Evolutionary conservation across 768 basidiomycete species (phyloP).

Genomic region (Tricholoma terreum): DNA sequence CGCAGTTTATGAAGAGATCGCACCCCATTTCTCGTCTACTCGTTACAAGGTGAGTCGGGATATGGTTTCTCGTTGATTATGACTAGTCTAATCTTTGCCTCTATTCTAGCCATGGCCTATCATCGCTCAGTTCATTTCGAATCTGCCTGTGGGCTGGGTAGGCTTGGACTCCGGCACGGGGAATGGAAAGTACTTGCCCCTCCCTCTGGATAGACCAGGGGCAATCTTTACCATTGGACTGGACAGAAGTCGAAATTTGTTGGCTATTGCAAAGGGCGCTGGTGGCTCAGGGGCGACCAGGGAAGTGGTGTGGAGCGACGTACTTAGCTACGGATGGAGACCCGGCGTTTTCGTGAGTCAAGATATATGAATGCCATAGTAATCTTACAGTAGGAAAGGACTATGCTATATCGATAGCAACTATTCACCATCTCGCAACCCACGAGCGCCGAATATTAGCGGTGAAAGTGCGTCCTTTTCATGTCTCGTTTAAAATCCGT

Average conservation of each 20-base stretch:
- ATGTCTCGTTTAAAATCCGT: background rate
- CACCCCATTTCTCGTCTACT: conserved; percentile 83
- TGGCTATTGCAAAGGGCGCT: conserved; percentile 70
- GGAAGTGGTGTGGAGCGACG: conserved; percentile 82
- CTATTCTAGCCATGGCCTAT: conserved; percentile 81
- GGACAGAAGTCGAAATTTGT: conserved; percentile 76
- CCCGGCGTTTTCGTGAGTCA: conserved; percentile 68
- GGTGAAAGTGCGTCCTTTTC: conserved; percentile 55
- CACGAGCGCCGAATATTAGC: conserved; percentile 65
- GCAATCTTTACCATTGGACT: conserved; percentile 76
- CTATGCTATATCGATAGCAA: conserved; percentile 96
- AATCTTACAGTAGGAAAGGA: conserved; percentile 49
- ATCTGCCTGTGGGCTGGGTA: conserved; percentile 71
- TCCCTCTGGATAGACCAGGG: conserved; percentile 59
- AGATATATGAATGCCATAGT: background rate
- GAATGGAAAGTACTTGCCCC: conserved; percentile 94
- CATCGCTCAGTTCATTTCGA: conserved; percentile 69
- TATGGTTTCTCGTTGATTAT: background rate
- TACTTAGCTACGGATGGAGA: conserved; percentile 72
- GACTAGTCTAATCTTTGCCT: background rate
- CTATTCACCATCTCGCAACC: conserved; percentile 93
- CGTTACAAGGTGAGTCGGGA: conserved; percentile 69
- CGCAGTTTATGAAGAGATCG: conserved; percentile 80
- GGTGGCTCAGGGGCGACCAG: conserved; percentile 43
- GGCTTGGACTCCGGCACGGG: conserved; percentile 96